Conservation (phyloP, 2,329 filamentous ascomycete species). For the Microthyrium microscopicum region DNA sequence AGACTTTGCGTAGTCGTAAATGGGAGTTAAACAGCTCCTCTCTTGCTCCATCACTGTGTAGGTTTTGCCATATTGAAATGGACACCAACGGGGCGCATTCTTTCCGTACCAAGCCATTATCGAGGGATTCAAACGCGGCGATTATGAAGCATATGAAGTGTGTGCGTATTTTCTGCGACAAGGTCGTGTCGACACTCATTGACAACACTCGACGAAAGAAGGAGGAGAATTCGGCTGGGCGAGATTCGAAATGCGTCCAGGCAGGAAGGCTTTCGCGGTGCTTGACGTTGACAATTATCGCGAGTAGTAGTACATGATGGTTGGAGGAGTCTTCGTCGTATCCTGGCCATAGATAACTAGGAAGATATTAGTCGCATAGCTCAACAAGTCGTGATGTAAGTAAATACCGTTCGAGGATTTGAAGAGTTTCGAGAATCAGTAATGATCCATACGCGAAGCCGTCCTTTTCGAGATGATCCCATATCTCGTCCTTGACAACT, state of each 20-base stretch:
- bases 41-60: constrained; percentile 60
- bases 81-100: constrained; percentile 92
- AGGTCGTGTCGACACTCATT: constrained; percentile 48
- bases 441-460: constrained; percentile 63
- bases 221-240: constrained; percentile 66
- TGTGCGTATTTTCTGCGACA: constrained; percentile 38
- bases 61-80: constrained; percentile 88
- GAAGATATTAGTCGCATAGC: constrained; percentile 11
- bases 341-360: constrained; percentile 82
- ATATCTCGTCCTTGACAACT: constrained; percentile 72
- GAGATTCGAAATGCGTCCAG: constrained; percentile 69
- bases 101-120: constrained; percentile 76
- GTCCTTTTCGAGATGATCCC: constrained; percentile 72
- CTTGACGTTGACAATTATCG: constrained; percentile 75
- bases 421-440: constrained; percentile 72
- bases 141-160: constrained; percentile 85
- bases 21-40: constrained; percentile 57
- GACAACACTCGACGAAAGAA: constrained; percentile 83
- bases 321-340: constrained; percentile 82
- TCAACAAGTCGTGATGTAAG: neutral
- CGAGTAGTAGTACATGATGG: constrained; percentile 75
- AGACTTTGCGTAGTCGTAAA: constrained; percentile 68
- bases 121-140: constrained; percentile 81
- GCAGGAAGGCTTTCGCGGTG: constrained; percentile 70
- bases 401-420: constrained; percentile 64